These are phyloP conservation scores for Aspergillus niger DNA, from an alignment of 2,329 filamentous ascomycete species.

Conservation along the genomic window DNA sequence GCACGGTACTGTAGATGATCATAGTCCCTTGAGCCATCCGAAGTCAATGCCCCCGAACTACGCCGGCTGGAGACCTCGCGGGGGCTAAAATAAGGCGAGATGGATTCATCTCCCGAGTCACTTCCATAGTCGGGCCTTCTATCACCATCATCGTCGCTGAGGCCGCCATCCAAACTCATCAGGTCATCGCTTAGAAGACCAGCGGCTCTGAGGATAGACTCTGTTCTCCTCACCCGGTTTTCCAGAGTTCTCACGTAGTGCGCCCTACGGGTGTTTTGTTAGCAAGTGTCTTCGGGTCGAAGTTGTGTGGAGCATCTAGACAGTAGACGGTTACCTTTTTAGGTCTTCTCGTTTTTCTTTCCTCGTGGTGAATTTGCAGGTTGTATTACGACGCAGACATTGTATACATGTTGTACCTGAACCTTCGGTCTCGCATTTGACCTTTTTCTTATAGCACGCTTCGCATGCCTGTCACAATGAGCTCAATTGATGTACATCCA, in stretches of 20 bases:
- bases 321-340: slow-evolving; percentile 66
- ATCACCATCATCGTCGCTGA: slow-evolving; percentile 27
- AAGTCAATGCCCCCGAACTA: background rate
- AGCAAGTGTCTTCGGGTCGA: background rate
- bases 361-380: slow-evolving; percentile 88
- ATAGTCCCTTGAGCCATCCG: slow-evolving; percentile 3
- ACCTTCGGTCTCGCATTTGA: slow-evolving; percentile 91
- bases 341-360: slow-evolving; percentile 90
- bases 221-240: slow-evolving; percentile 87
- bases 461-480: slow-evolving; percentile 69
- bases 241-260: slow-evolving; percentile 94
- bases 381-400: slow-evolving; percentile 91
- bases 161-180: slow-evolving; percentile 50
- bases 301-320: background rate
- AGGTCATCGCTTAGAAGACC: slow-evolving; percentile 81
- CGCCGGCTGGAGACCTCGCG: slow-evolving; percentile 5
- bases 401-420: slow-evolving; percentile 72
- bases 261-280: slow-evolving; percentile 56
- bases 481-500: slow-evolving; percentile 16
- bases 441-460: slow-evolving; percentile 84
- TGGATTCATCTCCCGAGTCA: slow-evolving; percentile 43
- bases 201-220: slow-evolving; percentile 78
- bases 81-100: slow-evolving; percentile 33
- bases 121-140: slow-evolving; percentile 10
- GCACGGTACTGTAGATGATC: background rate